A percentile compares a stretch with the other conserved stretches of the same genome.
Evolutionary conservation across 441 rosid species (phyloP).

Genomic region (Populus hybrid): DNA sequence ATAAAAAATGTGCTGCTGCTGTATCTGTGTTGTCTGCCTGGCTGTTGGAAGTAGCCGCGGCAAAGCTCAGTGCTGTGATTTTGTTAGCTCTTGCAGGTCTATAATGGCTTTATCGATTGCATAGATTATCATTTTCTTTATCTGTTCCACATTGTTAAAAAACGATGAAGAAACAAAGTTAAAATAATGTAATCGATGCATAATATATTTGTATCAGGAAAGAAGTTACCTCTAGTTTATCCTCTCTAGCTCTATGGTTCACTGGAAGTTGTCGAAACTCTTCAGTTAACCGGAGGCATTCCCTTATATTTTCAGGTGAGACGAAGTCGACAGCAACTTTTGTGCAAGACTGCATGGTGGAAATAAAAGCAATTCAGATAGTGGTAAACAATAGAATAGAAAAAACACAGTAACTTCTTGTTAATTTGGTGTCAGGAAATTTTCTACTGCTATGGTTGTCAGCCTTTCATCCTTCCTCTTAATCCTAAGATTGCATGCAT

Average conservation of each 20-base stretch:
- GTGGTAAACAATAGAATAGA: neutral
- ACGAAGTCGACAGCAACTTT: slow-evolving; percentile 94
- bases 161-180: neutral
- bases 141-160: slow-evolving; percentile 34
- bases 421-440: neutral
- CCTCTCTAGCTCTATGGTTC: slow-evolving; percentile 79
- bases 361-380: neutral
- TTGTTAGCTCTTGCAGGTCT: slow-evolving; percentile 30
- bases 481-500: neutral
- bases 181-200: neutral
- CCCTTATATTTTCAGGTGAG: slow-evolving; percentile 75
- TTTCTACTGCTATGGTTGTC: neutral
- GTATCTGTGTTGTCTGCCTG: neutral
- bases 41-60: neutral
- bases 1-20: neutral
- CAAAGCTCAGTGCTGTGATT: neutral
- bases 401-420: neutral
- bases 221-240: slow-evolving; percentile 74
- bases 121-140: slow-evolving; percentile 75
- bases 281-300: slow-evolving; percentile 72
- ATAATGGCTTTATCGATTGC: slow-evolving; percentile 47
- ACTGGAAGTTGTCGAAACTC: slow-evolving; percentile 84
- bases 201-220: neutral
- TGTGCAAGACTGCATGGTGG: slow-evolving; percentile 63
- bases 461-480: neutral